Evolutionary conservation across 257 asterid species (phyloP).

Genomic region (Solanum medicagineum): DNA sequence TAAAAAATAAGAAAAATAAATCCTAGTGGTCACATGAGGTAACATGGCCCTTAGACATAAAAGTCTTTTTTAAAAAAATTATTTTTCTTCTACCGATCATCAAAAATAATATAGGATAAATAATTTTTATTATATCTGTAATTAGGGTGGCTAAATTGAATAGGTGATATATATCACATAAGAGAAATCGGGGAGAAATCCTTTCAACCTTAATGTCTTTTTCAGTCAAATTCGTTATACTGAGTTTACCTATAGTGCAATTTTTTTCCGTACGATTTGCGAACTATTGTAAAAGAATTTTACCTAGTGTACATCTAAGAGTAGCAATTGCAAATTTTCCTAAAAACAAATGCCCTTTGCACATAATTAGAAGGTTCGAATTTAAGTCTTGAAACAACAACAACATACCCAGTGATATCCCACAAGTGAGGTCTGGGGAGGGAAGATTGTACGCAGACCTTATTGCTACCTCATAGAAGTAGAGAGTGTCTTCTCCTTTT

Average conservation of each 20-base stretch:
- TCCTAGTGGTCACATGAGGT: background rate
- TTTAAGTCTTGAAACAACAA: background rate
- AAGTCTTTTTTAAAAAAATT: background rate
- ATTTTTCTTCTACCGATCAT: background rate
- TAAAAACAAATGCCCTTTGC: background rate
- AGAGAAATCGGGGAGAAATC: accelerated
- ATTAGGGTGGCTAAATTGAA: background rate
- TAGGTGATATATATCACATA: background rate
- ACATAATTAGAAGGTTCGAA: background rate
- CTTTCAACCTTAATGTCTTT: background rate
- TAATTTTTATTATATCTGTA: background rate
- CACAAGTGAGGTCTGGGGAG: too few relatives aligned
- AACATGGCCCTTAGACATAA: background rate
- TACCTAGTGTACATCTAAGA: background rate
- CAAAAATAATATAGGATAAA: background rate
- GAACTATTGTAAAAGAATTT: background rate
- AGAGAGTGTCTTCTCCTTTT: background rate
- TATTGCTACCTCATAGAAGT: too few relatives aligned
- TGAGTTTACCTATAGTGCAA: background rate
- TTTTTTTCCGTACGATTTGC: accelerated
- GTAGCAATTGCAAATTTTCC: too few relatives aligned
- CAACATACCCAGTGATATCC: too few relatives aligned
- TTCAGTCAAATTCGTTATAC: accelerated
- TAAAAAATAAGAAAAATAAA: background rate
- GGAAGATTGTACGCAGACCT: too few relatives aligned